Conservation (phyloP, 345 rosid species). For the Brassica cretica region DNA sequence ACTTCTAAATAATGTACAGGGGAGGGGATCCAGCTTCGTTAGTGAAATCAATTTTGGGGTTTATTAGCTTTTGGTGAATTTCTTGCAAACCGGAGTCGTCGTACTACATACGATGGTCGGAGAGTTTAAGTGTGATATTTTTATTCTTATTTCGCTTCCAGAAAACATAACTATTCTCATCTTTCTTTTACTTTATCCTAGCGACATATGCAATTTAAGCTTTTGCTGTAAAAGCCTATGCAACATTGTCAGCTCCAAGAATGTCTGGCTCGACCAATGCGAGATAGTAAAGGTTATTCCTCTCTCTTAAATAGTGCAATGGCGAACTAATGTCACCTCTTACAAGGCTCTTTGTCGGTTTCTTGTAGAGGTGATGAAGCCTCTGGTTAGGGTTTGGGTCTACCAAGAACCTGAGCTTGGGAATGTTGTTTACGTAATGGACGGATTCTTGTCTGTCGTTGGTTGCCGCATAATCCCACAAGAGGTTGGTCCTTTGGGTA, state of each 20-base stretch:
- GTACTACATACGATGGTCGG: background rate
- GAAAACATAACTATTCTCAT: constrained; percentile 61
- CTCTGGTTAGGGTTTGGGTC: background rate
- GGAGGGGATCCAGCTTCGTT: background rate
- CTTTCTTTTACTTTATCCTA: constrained; percentile 54
- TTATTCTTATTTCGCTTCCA: constrained; percentile 44
- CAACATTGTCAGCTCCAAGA: constrained; percentile 60
- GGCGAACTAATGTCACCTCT: background rate
- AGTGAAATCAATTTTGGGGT: background rate
- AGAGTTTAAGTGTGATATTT: background rate
- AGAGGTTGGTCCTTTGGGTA: background rate
- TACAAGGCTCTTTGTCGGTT: background rate
- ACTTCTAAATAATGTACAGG: too few relatives aligned
- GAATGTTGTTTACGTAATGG: background rate
- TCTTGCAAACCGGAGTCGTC: background rate
- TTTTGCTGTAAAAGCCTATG: constrained; percentile 53
- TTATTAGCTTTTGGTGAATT: background rate
- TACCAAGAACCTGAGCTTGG: background rate
- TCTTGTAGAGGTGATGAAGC: background rate
- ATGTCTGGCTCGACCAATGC: background rate
- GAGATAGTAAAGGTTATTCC: background rate
- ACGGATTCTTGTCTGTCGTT: background rate
- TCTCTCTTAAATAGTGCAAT: background rate
- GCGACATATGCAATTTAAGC: constrained; percentile 62
- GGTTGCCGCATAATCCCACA: background rate